Evolutionary conservation across 2,329 filamentous ascomycete species (phyloP), one percentile per base, ranked within the genome.

Genomic region (Colletotrichum liriopes): DNA sequence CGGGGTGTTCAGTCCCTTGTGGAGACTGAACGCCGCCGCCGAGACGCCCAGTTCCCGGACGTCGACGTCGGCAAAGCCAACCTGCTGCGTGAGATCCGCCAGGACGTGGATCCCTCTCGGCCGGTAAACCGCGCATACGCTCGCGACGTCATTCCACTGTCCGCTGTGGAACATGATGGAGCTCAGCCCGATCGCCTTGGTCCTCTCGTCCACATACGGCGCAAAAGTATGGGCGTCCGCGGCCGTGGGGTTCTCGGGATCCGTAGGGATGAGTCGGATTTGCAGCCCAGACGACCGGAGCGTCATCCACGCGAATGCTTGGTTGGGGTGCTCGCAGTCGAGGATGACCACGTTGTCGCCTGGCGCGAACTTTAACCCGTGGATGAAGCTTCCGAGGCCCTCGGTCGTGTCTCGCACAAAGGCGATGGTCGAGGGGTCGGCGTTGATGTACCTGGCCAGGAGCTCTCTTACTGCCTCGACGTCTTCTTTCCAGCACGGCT

Each of bases 371-470:
- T 45, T 39, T 5, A 80, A 16, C 23, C 73, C 68, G 6, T 72
- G 75, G 49, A 79, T 77, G 66, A 82, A 81, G 39, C 64, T 68
- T 3, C 77, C 77, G 0, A 81, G 69, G 0, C 74, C 80, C 54
- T 82, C 80, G 1, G 80, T 82, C 0, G 80, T 81, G 59, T 82
- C 79, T 2, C 79, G 76, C 0, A 78, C 80, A 54, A 81, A 78
- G 3, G 78, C 77, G 20, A 82, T 73, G 2, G 74, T 67, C 0
- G 73, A 60, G 1, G 73, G 62, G 3, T 77, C 71, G n/a, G 79
- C 74, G 51, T 78, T 77, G 74, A 81, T 77, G 65, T 79, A 80
- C 11, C 74, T 67, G 1, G 72, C 79, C 6, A 82, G 9, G 0
- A 80, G 73, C 1, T 61, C 37, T 20, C 59, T 41, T 0, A 68